Evolutionary conservation across 2,329 filamentous ascomycete genomes (phyloP), one percentile per base, ranked within the genome.

Genomic region (Microascus cirrosus): DNA sequence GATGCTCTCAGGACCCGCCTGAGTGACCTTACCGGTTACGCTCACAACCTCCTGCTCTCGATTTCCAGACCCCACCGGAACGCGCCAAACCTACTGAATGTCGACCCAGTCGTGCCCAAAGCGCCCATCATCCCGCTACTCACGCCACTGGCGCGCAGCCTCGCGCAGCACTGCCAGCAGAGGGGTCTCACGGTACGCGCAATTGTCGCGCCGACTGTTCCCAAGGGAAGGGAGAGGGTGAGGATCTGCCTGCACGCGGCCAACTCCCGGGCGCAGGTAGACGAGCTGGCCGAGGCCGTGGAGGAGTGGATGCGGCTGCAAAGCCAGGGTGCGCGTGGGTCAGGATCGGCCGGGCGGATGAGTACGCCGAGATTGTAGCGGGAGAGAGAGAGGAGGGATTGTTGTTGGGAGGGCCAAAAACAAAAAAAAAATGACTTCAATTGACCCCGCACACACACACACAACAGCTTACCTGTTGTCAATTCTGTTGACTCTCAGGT

Each of bases 161-260:
- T 89, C 15, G 85, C 86, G 0, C 72, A 68, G 1, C 72, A 77
- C 58, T 88, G 85, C 58, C 85, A 89, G 67, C 63, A 72, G 3
- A 67, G 70, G 0, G 83, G 83, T 0, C 83, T 82, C 58, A 73
- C 85, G 51, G 80, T 88, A 0, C 75, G 86, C 2, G 77, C 85
- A 0, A 87, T 89, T 18, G 83, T 89, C 59, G 76, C 84, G 1
- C 86, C 86, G 0, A 89, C 85, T 0, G 85, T 90, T 1, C 83
- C 85, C 0, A 68, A 66, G 1, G 85, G 85, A 0, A 80, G 73
- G 5, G 83, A 88, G 65, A 73, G 86, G 12, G 80, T 89, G 0
- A 72, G 86, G 10, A 73, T 90, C 0, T 89, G 85, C 67, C 66
- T 90, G 2, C 86, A 90, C 68, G 82, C 85, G 0, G 82, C 79